These are phyloP conservation scores for Talaromyces marneffei DNA, from an alignment of 2,329 filamentous ascomycete species.

Conservation along the genomic window DNA sequence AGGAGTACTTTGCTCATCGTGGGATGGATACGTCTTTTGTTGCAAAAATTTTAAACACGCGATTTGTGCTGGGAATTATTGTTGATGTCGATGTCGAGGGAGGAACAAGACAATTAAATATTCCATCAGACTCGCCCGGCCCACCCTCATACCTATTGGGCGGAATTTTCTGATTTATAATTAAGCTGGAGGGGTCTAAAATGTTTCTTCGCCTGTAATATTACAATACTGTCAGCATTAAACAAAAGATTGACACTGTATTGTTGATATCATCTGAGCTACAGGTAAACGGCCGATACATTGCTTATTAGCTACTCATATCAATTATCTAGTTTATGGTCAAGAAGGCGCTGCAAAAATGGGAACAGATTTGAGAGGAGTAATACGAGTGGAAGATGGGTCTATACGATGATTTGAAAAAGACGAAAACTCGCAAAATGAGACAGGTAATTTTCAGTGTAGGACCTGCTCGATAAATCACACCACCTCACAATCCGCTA, in stretches of 20 bases:
- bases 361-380: neutral
- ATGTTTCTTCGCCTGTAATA: neutral
- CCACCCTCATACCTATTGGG: neutral
- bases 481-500: neutral
- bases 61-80: neutral
- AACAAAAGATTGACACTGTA: neutral
- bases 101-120: neutral
- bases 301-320: neutral
- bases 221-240: neutral
- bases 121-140: neutral
- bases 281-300: neutral
- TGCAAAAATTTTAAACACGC: neutral
- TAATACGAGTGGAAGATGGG: neutral
- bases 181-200: neutral
- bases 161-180: neutral
- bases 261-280: neutral
- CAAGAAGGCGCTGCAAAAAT: neutral
- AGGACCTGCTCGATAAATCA: neutral
- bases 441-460: neutral
- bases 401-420: neutral
- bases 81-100: neutral
- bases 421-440: neutral
- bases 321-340: neutral
- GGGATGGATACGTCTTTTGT: neutral
- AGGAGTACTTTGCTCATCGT: neutral